Percentiles rank a stretch among this genome's conserved stretches.
These are phyloP conservation scores for Phytopythium aichiense DNA, from an alignment of 352 stramenopile species.

Conservation along the genomic window DNA sequence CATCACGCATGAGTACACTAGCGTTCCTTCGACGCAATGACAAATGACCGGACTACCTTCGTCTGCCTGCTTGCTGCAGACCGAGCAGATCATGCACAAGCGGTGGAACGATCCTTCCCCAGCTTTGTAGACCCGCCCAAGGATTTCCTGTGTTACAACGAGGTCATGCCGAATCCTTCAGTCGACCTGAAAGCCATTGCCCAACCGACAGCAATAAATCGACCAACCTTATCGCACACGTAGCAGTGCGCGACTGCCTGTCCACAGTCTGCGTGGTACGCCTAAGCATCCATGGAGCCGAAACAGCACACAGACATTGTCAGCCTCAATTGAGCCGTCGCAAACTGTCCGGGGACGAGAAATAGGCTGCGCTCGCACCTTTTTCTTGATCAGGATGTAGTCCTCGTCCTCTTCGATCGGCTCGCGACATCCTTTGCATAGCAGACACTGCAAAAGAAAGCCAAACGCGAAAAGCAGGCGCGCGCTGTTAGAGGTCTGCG, in stretches of 20 bases:
- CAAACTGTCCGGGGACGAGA: not conserved
- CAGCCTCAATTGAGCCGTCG: not conserved
- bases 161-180: not conserved
- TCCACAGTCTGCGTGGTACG: constrained; percentile 73
- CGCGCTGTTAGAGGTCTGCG: not conserved
- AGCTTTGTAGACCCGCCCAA: constrained; percentile 68
- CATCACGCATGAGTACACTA: not conserved
- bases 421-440: constrained; percentile 70
- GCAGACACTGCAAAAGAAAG: constrained; percentile 39
- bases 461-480: too few species aligned
- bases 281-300: constrained; percentile 12
- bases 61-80: constrained; percentile 62
- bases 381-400: constrained; percentile 78
- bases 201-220: not conserved
- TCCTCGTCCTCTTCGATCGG: constrained; percentile 78
- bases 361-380: constrained; percentile 15
- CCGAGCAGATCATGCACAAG: constrained; percentile 73
- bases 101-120: constrained; percentile 67
- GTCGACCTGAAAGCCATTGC: not conserved
- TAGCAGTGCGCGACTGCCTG: constrained; percentile 64
- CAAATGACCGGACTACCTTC: constrained; percentile 26
- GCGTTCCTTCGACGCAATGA: not conserved
- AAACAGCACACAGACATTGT: not conserved
- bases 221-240: constrained; percentile 59
- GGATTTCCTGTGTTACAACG: constrained; percentile 44